phyloP scores from a whole-genome alignment of 768 basidiomycete genomes.

The Kwoniella europaea region DNA sequence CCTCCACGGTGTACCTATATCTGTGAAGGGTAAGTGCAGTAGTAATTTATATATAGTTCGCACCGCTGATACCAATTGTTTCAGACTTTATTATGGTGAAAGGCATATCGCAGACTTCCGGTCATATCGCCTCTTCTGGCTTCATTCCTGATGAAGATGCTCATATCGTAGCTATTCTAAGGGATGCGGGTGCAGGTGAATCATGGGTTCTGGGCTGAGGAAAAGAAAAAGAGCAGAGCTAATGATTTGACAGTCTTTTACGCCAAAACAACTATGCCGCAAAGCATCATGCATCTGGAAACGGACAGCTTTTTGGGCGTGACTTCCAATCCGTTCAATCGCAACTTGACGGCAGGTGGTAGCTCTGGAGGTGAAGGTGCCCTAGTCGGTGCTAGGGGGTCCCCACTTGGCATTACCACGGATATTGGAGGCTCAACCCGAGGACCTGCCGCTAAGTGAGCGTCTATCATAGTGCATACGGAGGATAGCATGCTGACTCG shows the following conservation, averaged over 20 bases:
- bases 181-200: constrained; percentile 34
- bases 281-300: constrained; percentile 51
- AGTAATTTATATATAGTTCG: background rate
- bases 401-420: constrained; percentile 20
- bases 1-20: constrained; percentile 47
- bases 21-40: constrained; percentile 32
- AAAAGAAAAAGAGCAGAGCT: background rate
- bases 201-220: background rate
- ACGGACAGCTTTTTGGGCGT: constrained; percentile 36
- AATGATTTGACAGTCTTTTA: constrained; percentile 33
- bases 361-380: constrained; percentile 50
- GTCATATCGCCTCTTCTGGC: constrained; percentile 23
- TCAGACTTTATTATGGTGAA: background rate
- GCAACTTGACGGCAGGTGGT: constrained; percentile 42
- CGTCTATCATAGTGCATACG: too few species aligned
- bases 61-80: too few species aligned
- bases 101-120: constrained; percentile 58
- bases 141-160: constrained; percentile 27
- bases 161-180: constrained; percentile 26
- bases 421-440: constrained; percentile 43
- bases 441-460: constrained; percentile 14
- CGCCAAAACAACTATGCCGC: constrained; percentile 43
- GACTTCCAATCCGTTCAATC: constrained; percentile 45
- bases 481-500: too few species aligned
- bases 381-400: constrained; percentile 24